Evolutionary conservation across 1,284 basidiomycete genomes (phyloP).

Genomic region (Fomitopsis pinicola): DNA sequence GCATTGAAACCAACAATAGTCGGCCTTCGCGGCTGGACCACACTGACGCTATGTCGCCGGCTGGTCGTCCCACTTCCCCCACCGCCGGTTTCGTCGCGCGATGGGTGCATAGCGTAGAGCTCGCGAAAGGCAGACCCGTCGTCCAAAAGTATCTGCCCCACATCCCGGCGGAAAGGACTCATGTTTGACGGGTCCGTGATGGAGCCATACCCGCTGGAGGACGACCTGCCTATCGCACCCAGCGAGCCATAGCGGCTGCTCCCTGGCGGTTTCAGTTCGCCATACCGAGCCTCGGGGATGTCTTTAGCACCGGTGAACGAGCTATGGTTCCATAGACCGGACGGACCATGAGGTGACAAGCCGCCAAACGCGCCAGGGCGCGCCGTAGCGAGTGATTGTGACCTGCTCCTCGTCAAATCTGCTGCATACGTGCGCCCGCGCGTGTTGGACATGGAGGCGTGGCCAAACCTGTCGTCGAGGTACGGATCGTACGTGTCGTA

Average conservation of each 20-base stretch:
- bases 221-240: constrained; percentile 50
- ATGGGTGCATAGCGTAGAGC: constrained; percentile 60
- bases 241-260: constrained; percentile 62
- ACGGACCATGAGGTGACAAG: constrained; percentile 28
- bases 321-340: constrained; percentile 51
- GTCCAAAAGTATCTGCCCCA: constrained; percentile 70
- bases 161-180: constrained; percentile 76
- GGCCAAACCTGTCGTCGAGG: constrained; percentile 45
- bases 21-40: constrained; percentile 71
- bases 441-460: constrained; percentile 29
- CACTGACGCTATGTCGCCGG: constrained; percentile 81
- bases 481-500: constrained; percentile 29
- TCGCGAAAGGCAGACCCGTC: constrained; percentile 65
- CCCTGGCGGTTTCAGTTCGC: constrained; percentile 57
- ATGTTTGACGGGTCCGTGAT: constrained; percentile 68
- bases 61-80: constrained; percentile 78
- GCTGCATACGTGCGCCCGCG: constrained; percentile 53
- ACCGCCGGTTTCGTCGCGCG: constrained; percentile 54
- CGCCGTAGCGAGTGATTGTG: constrained; percentile 65
- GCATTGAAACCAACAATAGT: constrained; percentile 66
- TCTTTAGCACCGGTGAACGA: constrained; percentile 45
- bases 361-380: constrained; percentile 46
- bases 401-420: constrained; percentile 66
- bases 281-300: constrained; percentile 48
- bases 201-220: constrained; percentile 49